Base-by-base conservation (phyloP, 2,329 filamentous ascomycete species). In the Verticillium isaacii region DNA sequence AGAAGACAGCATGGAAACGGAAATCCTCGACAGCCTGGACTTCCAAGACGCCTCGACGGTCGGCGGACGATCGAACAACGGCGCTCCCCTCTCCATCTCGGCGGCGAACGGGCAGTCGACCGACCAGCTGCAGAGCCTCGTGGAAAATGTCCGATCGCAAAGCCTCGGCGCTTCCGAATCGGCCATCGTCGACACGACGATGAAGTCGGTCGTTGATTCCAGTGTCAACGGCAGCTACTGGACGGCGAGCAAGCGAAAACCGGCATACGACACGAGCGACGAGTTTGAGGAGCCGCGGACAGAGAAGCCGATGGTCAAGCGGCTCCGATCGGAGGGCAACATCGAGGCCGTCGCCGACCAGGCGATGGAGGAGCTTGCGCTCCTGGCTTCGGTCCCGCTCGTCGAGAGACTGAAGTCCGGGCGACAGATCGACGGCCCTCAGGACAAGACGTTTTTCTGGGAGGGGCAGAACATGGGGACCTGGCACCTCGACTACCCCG, bases 401-500 rank as follows among this genome's bases (percentile, higher is more conserved):
- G 76, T 85, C 57, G 72, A 71, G 58, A 79, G 78, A 60, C 77
- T 78, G 23, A 75, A 78, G 34, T 85, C 83, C 0, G 78, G 78
- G n/a, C 80, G 85, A 29, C 82, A 84, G 65, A 84, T 88, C 50
- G 84, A 88, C 66, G 75, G 77, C 23, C 82, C 83, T 4, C 79
- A 86, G 14, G 77, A 80, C 66, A 87, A 88, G 65, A 78, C 76
- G 7, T 77, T 78, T 1, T 89, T 83, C 67, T 89, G 86, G 86
- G 79, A 82, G 56, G 73, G 75, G 3, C 76, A 78, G 55, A 81
- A 88, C 66, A 76, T 75, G 61, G 75, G 70, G 23, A 87, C 83
- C 1, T 87, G 85, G 80, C 86, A 89, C 65, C 75, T 87, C 4
- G 71, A 83, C 58, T 89, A 89, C 66, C 86, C 86, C 0, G 82